Base-by-base conservation (phyloP, 352 stramenopile species). In the Globisporangium irregulare region DNA sequence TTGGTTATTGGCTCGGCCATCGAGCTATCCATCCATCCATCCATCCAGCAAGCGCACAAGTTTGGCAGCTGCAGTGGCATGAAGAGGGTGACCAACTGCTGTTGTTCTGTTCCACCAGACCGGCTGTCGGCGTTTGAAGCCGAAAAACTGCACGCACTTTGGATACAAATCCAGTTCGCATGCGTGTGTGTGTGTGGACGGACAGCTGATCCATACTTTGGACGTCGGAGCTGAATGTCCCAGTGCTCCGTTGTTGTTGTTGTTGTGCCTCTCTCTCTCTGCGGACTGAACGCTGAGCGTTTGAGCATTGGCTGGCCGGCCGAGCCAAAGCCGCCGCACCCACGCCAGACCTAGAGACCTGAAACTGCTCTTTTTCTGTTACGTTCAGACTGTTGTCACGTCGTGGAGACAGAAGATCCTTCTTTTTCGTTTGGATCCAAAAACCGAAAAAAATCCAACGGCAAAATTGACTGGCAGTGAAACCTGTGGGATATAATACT, bases 111-210 rank as follows among this genome's bases (percentile, higher is more conserved):
- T 60, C 55, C 55, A 1, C 8, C 29, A 41, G 6, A 60, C 55
- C 55, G 55, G 55, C 55, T 60, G 55, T 46, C 29, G 8, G 55
- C 27, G n/a, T 25, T 41, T 60, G 55, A 60, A 60, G 55, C 55
- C 38, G 54, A 34, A 59, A 59, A 41, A 12, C 54, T 29, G 9
- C 12, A 51, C 43, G 18, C 43, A 51, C 43, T 51, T 25, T 57
- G 55, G 29, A 22, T 60, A 60, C 54, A 59, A 41, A 36, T 60
- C 55, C 55, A 60, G 55, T 43, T 60, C 55, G 9, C 55, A 60
- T 9, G 29, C 4, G 29, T 25, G 29, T 38, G 29, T 25, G 29
- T 38, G 29, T 60, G 27, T 24, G 55, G 29, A 43, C 15, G 7
- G 18, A 8, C 41, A 4, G 38, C 15, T 22, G 43, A 18, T 51